Percentiles rank a stretch among this genome's conserved stretches.
Conservation (phyloP, 768 basidiomycete species). For the Leccinum obscurum region DNA sequence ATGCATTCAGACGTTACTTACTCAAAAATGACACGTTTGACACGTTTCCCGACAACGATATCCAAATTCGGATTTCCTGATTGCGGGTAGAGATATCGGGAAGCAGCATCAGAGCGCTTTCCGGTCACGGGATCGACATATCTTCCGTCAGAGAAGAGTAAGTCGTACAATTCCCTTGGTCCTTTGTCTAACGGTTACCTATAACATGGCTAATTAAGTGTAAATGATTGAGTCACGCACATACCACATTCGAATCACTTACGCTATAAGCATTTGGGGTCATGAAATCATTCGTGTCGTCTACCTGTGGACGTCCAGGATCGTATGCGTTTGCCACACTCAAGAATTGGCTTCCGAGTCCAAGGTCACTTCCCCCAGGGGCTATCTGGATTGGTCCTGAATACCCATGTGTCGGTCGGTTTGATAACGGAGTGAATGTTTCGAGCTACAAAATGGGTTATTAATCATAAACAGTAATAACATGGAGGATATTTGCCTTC, state of each 20-base stretch:
- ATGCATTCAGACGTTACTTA: background rate
- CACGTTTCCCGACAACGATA: constrained; percentile 26
- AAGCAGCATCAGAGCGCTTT: constrained; percentile 29
- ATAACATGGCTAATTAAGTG: constrained; percentile 12
- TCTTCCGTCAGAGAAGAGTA: constrained; percentile 31
- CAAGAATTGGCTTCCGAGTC: constrained; percentile 44
- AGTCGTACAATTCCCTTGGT: background rate
- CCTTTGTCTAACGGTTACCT: constrained; percentile 13
- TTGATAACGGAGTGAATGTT: constrained; percentile 32
- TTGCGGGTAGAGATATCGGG: constrained; percentile 37
- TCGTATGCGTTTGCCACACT: constrained; percentile 48
- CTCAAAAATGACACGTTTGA: background rate
- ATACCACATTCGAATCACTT: constrained; percentile 5
- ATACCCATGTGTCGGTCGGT: constrained; percentile 40
- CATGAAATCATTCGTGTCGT: constrained; percentile 32
- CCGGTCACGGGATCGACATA: constrained; percentile 48
- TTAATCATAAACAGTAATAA: constrained; percentile 40
- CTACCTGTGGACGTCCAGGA: constrained; percentile 40
- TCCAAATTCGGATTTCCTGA: constrained; percentile 31
- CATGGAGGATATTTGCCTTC: constrained; percentile 40
- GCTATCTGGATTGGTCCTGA: constrained; percentile 34
- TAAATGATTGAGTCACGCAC: background rate
- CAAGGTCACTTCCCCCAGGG: background rate
- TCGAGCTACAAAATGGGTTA: constrained; percentile 36
- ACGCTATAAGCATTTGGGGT: constrained; percentile 27